Evolutionary conservation across 169 alveolate genomes (phyloP).

Genomic region (Cryptosporidium tyzzeri): DNA sequence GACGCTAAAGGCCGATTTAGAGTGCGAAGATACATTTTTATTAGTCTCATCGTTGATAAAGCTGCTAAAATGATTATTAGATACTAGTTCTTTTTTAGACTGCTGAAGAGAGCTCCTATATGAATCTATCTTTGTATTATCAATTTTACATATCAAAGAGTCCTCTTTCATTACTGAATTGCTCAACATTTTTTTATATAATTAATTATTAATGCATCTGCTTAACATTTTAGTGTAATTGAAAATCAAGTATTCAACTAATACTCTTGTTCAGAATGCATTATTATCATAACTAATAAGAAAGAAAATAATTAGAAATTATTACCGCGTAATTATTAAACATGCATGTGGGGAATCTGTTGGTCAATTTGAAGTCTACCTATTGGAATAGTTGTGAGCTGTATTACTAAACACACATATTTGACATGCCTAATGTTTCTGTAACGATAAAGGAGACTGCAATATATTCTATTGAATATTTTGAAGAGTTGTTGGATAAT

Average conservation of each 20-base stretch:
- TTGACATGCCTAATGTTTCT: conserved; percentile 64
- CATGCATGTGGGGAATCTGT: conserved; percentile 65
- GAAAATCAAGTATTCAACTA: not conserved
- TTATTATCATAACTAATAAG: no score
- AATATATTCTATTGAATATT: conserved; percentile 34
- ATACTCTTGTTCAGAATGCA: not conserved
- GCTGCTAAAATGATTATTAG: not conserved
- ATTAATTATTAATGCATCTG: not conserved
- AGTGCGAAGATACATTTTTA: not conserved
- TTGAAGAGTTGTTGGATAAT: conserved; percentile 3
- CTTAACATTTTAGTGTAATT: not conserved
- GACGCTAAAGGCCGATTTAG: conserved; percentile 43
- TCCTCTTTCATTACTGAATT: not conserved
- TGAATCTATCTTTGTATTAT: not conserved
- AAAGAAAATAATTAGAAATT: conserved; percentile 6
- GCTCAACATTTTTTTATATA: not conserved
- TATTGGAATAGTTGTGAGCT: not conserved
- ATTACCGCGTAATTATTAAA: conserved; percentile 25
- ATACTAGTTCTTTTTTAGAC: not conserved
- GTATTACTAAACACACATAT: not conserved
- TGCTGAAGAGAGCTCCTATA: not conserved
- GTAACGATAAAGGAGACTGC: conserved; percentile 24
- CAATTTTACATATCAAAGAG: not conserved
- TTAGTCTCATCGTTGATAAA: not conserved
- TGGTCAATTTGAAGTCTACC: not conserved